A percentile compares a stretch with the other conserved stretches of the same genome.
Conservation (phyloP, 225 moss, liverwort and hornwort species). For the Ulota crispa region DNA sequence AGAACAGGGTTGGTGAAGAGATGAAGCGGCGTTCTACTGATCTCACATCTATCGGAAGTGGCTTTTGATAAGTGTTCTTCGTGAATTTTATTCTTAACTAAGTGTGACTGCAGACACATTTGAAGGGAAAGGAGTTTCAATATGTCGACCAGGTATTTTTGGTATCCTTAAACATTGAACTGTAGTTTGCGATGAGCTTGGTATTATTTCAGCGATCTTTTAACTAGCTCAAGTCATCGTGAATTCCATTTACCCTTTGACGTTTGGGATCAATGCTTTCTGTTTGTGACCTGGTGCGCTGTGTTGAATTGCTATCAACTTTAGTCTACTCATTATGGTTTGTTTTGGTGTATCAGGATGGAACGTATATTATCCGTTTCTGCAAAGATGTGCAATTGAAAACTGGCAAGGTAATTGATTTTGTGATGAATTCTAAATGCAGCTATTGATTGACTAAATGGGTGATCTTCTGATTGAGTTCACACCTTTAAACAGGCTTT, state of each 20-base stretch:
- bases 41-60: not conserved
- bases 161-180: not conserved
- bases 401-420: constrained; percentile 45
- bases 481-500: not conserved
- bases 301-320: not conserved
- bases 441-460: not conserved
- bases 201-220: not conserved
- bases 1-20: not conserved
- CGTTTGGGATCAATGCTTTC: constrained; percentile 1
- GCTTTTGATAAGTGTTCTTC: not conserved
- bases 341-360: constrained; percentile 51
- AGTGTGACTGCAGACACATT: constrained; percentile 43
- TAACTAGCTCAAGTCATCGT: not conserved
- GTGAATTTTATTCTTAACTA: constrained; percentile 30
- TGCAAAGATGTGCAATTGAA: constrained; percentile 84
- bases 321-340: constrained; percentile 27
- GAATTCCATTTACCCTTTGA: not conserved
- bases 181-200: not conserved
- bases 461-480: constrained; percentile 5
- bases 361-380: constrained; percentile 61
- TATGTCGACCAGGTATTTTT: constrained; percentile 20
- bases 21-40: not conserved
- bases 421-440: constrained; percentile 5
- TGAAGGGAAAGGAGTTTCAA: constrained; percentile 41
- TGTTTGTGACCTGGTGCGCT: constrained; percentile 15